These are phyloP conservation scores for Boletales sp. DNA, from an alignment of 768 basidiomycete species.

Conservation along the genomic window DNA sequence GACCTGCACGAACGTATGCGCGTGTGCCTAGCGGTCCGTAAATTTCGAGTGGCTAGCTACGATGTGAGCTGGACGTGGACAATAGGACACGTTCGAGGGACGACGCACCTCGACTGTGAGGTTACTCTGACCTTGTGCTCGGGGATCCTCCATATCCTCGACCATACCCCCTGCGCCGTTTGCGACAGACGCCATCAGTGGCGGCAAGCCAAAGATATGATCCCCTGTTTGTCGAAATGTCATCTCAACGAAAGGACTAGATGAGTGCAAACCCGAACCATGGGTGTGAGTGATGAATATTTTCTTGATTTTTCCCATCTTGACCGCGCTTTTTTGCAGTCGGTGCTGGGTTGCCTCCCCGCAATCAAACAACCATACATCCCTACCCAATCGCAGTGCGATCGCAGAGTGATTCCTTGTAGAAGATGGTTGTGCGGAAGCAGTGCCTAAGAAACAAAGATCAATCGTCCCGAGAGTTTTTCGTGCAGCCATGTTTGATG, in stretches of 20 bases:
- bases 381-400: conserved; percentile 59
- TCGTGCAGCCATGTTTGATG: conserved; percentile 15
- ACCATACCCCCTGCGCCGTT: conserved; percentile 72
- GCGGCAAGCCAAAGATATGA: conserved; percentile 75
- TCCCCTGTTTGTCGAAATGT: conserved; percentile 49
- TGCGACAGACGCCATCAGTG: conserved; percentile 62
- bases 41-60: conserved; percentile 64
- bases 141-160: conserved; percentile 58
- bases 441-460: conserved; percentile 77
- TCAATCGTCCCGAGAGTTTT: conserved; percentile 37
- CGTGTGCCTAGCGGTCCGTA: conserved; percentile 85
- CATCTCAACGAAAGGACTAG: neutral
- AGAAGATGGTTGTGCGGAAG: conserved; percentile 75
- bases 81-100: neutral
- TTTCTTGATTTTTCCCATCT: conserved; percentile 76
- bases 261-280: conserved; percentile 40
- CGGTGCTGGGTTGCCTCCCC: conserved; percentile 83
- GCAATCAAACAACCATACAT: conserved; percentile 85
- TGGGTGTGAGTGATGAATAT: conserved; percentile 90
- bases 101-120: conserved; percentile 19
- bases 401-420: conserved; percentile 77
- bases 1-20: conserved; percentile 67
- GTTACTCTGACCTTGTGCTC: conserved; percentile 28
- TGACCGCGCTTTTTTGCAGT: conserved; percentile 66
- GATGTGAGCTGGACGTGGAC: conserved; percentile 12